Percentiles rank a stretch among this genome's conserved stretches.
Evolutionary conservation across 106 monocot species (phyloP).

Genomic region (Allium cepa): DNA sequence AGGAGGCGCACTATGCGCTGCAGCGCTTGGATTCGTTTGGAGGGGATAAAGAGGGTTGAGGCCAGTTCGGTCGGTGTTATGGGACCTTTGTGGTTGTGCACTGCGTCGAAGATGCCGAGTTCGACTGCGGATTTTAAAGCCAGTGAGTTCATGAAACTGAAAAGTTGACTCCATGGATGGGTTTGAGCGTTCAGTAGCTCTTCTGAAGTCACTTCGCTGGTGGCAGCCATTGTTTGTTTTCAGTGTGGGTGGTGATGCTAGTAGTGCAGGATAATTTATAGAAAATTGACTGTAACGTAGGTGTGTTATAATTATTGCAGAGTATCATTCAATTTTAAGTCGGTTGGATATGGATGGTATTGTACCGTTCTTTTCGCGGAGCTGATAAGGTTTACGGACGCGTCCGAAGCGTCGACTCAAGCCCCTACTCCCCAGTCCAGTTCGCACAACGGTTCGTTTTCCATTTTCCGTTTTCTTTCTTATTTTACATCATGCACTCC

Average conservation of each 20-base stretch:
- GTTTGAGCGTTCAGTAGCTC: background rate
- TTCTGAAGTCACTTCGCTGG: background rate
- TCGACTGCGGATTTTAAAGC: conserved; percentile 19
- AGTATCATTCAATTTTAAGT: too few species aligned
- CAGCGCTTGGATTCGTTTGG: background rate
- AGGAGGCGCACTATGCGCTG: conserved; percentile 16
- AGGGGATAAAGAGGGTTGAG: conserved; percentile 5
- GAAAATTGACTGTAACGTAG: background rate
- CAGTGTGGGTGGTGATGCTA: background rate
- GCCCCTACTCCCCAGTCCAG: too few species aligned
- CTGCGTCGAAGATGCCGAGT: conserved; percentile 18
- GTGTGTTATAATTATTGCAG: too few species aligned
- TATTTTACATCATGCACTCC: too few species aligned
- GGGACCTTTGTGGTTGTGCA: conserved; percentile 6
- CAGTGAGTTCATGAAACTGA: conserved; percentile 9
- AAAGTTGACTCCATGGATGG: conserved; percentile 7
- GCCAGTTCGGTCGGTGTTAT: conserved; percentile 9
- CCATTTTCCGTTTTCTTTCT: too few species aligned
- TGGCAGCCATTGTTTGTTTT: background rate
- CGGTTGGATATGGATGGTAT: too few species aligned
- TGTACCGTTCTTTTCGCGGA: too few species aligned
- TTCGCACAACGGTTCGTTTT: too few species aligned
- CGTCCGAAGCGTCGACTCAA: too few species aligned
- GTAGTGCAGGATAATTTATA: background rate
- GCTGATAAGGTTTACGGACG: too few species aligned